Evolutionary conservation across 2,329 filamentous ascomycete genomes (phyloP).

Genomic region (Clonostachys byssicola): DNA sequence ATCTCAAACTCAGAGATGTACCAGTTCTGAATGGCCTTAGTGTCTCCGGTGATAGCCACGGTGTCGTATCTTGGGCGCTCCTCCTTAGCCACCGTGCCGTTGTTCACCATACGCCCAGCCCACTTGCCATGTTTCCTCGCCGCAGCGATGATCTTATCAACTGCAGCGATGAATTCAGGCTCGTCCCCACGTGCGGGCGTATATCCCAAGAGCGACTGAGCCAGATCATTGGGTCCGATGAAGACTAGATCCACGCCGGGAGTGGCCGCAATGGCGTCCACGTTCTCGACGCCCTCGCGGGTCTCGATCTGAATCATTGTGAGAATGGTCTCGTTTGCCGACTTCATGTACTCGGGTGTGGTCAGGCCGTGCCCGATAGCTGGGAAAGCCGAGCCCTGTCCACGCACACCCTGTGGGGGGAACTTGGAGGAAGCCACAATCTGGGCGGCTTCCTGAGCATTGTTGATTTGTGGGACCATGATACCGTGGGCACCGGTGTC

Average conservation of each 20-base stretch:
- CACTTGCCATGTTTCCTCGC: conserved; percentile 44
- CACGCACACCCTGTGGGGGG: conserved; percentile 34
- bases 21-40: conserved; percentile 44
- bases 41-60: conserved; percentile 35
- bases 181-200: conserved; percentile 38
- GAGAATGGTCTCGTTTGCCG: conserved; percentile 35
- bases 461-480: conserved; percentile 37
- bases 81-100: conserved; percentile 34
- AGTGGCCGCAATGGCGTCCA: conserved; percentile 29
- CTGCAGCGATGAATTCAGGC: conserved; percentile 37
- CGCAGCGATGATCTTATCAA: conserved; percentile 38
- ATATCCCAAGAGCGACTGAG: conserved; percentile 30
- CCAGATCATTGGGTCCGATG: conserved; percentile 39
- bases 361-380: conserved; percentile 27
- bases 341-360: conserved; percentile 32
- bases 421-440: conserved; percentile 38
- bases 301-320: conserved; percentile 41
- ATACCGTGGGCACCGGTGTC: conserved; percentile 35
- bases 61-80: conserved; percentile 30
- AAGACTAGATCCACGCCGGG: conserved; percentile 37
- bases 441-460: conserved; percentile 27
- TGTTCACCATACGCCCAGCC: conserved; percentile 40
- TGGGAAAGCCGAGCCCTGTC: conserved; percentile 37
- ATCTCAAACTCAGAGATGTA: conserved; percentile 33
- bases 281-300: conserved; percentile 34